A percentile compares a stretch with the other conserved stretches of the same genome.
Evolutionary conservation across 139 green algal species (phyloP).

Genomic region (Marvania coccoides): DNA sequence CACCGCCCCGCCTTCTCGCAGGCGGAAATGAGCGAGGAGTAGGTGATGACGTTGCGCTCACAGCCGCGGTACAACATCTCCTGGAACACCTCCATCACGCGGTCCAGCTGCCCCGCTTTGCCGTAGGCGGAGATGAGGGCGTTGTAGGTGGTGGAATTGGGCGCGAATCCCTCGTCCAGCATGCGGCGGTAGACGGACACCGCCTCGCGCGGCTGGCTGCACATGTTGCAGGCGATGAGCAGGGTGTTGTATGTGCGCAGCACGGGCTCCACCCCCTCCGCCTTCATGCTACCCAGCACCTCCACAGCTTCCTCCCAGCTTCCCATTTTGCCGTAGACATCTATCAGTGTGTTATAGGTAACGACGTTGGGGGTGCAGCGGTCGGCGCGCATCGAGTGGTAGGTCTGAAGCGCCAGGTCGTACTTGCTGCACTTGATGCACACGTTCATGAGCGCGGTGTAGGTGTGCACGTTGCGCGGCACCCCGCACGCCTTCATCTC

Average conservation of each 20-base stretch:
- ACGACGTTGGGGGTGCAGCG: slow-evolving; percentile 32
- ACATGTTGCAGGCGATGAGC: slow-evolving; percentile 88
- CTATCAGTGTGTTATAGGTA: slow-evolving; percentile 73
- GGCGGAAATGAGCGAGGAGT: slow-evolving; percentile 77
- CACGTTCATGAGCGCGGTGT: slow-evolving; percentile 85
- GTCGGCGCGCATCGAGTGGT: slow-evolving; percentile 51
- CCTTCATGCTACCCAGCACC: slow-evolving; percentile 32
- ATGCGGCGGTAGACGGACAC: slow-evolving; percentile 45
- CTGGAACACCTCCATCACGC: slow-evolving; percentile 56
- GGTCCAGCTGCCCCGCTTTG: slow-evolving; percentile 49
- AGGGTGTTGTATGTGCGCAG: slow-evolving; percentile 81
- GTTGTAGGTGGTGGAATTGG: slow-evolving; percentile 82
- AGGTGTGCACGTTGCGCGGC: slow-evolving; percentile 77
- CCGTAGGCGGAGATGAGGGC: slow-evolving; percentile 71
- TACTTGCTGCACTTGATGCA: slow-evolving; percentile 69
- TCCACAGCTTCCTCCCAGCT: slow-evolving; percentile 55
- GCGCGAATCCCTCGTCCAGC: slow-evolving; percentile 47
- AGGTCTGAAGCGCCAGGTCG: slow-evolving; percentile 60
- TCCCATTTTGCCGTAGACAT: slow-evolving; percentile 72
- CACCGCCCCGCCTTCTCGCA: slow-evolving; percentile 48
- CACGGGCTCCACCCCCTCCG: slow-evolving; percentile 63
- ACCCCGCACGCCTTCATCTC: slow-evolving; percentile 61
- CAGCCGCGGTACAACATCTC: slow-evolving; percentile 65
- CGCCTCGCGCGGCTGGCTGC: slow-evolving; percentile 70
- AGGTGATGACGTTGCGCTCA: slow-evolving; percentile 76